phyloP scores from a whole-genome alignment of 768 basidiomycete genomes.

The Tulasnella sp. region DNA sequence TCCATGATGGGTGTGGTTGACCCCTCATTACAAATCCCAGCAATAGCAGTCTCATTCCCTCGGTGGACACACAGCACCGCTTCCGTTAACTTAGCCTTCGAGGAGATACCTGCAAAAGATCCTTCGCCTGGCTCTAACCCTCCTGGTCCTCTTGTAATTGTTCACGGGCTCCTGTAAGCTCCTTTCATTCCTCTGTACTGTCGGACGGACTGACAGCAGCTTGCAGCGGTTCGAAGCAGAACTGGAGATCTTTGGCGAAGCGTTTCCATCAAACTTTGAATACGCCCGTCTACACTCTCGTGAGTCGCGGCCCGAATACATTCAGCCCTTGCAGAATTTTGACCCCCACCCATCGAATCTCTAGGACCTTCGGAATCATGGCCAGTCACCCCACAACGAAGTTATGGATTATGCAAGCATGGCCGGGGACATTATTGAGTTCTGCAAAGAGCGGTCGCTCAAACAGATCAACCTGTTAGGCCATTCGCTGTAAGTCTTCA shows the following conservation, averaged over 20 bases:
- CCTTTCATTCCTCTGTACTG: background rate
- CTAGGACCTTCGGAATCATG: conserved; percentile 90
- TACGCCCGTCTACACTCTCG: conserved; percentile 48
- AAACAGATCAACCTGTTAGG: conserved; percentile 74
- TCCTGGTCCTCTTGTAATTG: conserved; percentile 43
- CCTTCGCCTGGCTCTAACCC: background rate
- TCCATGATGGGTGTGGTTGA: background rate
- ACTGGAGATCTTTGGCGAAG: conserved; percentile 83
- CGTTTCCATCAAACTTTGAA: conserved; percentile 66
- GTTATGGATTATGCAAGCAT: conserved; percentile 79
- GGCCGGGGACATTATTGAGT: conserved; percentile 76
- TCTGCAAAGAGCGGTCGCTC: conserved; percentile 52
- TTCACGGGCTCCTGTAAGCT: background rate
- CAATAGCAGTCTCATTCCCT: background rate
- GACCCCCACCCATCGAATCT: background rate
- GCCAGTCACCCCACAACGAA: conserved; percentile 70
- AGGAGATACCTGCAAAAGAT: conserved; percentile 25
- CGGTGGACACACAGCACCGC: conserved; percentile 2
- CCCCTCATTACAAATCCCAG: background rate
- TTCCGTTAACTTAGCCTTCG: conserved; percentile 29
- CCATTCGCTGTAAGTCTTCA: conserved; percentile 77
- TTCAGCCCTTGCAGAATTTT: background rate
- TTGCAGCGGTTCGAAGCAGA: conserved; percentile 80
- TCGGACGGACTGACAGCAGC: background rate
- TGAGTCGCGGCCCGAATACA: background rate